Percentiles rank a stretch among this genome's conserved stretches.
These are phyloP conservation scores for Pouteria campechiana DNA, from an alignment of 179 eudicot genomes.

Conservation along the genomic window DNA sequence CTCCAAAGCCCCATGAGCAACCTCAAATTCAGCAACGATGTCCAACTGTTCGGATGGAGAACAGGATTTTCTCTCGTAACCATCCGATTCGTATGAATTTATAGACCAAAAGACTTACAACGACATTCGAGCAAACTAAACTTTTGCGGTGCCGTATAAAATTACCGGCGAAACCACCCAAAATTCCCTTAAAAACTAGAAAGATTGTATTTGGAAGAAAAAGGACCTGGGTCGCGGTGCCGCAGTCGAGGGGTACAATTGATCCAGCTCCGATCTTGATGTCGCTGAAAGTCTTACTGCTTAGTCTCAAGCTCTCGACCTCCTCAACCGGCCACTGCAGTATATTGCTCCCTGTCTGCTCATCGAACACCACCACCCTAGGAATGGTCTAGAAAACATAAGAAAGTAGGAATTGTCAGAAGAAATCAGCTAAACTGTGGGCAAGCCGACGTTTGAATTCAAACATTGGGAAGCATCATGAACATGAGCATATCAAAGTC, in stretches of 20 bases:
- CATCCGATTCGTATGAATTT: too few relatives aligned
- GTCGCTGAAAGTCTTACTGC: conserved; percentile 7
- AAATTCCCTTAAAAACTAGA: too few relatives aligned
- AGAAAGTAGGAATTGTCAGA: background rate
- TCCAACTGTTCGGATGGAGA: conserved; percentile 51
- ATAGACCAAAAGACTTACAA: too few relatives aligned
- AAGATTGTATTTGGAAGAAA: background rate
- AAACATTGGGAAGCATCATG: too few relatives aligned
- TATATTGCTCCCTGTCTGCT: conserved; percentile 51
- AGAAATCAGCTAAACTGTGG: too few relatives aligned
- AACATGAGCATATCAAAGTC: too few relatives aligned
- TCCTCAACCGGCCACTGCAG: conserved; percentile 85
- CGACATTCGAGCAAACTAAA: too few relatives aligned
- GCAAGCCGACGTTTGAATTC: background rate
- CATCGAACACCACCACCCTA: conserved; percentile 58
- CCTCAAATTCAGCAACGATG: conserved; percentile 51
- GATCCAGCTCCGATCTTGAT: conserved; percentile 57
- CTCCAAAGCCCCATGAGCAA: conserved; percentile 38
- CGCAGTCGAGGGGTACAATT: conserved; percentile 34
- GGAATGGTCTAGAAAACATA: conserved; percentile 44
- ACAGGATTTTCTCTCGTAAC: too few relatives aligned
- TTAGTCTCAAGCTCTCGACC: conserved; percentile 48
- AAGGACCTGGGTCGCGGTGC: conserved; percentile 60
- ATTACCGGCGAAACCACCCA: too few relatives aligned
- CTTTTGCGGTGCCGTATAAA: too few relatives aligned